Evolutionary conservation across 768 basidiomycete species (phyloP).

Genomic region (Russula foetens): DNA sequence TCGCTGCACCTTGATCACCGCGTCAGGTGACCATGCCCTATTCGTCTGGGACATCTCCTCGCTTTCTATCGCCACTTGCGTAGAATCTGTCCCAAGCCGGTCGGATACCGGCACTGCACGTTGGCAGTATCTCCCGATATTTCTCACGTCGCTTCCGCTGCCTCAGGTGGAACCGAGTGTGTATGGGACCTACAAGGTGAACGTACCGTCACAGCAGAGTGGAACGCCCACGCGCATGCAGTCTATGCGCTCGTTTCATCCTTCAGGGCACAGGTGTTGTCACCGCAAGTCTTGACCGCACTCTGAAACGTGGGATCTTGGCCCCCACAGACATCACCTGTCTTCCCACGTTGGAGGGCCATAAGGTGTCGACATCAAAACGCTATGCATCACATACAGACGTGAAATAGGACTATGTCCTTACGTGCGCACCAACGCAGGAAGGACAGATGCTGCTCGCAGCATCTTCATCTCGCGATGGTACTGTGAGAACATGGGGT

Average conservation of each 20-base stretch:
- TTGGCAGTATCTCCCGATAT: background rate
- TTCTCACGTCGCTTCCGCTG: background rate
- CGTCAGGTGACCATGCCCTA: background rate
- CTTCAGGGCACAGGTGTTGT: background rate
- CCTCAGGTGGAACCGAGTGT: background rate
- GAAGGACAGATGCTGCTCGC: background rate
- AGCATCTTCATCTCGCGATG: background rate
- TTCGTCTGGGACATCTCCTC: background rate
- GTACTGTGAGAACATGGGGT: background rate
- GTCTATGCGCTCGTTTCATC: background rate
- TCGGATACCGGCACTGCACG: background rate
- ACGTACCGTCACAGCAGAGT: background rate
- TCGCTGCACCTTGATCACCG: background rate
- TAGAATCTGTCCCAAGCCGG: background rate
- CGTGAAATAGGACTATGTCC: background rate
- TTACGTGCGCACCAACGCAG: background rate
- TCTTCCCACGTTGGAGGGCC: background rate
- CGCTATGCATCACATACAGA: background rate
- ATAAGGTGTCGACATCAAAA: background rate
- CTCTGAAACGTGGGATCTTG: background rate
- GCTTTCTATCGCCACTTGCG: background rate
- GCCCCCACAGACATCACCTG: background rate
- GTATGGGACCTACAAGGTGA: background rate
- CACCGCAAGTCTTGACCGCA: background rate
- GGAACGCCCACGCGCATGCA: background rate